These are phyloP conservation scores for Lasiodiplodia theobromae DNA, from an alignment of 2,329 filamentous ascomycete species.

Conservation along the genomic window DNA sequence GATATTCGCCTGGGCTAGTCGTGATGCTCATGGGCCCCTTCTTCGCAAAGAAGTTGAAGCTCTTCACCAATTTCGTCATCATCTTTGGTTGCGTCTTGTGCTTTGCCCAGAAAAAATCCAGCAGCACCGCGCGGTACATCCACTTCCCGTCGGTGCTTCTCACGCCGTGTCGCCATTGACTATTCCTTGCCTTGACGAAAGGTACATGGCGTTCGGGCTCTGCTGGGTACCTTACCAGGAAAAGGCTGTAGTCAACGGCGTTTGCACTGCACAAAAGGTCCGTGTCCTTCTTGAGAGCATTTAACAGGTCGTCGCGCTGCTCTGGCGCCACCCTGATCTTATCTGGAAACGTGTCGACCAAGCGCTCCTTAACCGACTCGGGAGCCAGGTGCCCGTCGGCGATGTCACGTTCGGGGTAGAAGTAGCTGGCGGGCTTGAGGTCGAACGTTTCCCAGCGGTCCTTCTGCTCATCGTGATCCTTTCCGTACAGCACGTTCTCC, in stretches of 20 bases:
- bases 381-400: slow-evolving; percentile 68
- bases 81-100: slow-evolving; percentile 71
- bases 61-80: slow-evolving; percentile 70
- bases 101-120: slow-evolving; percentile 83
- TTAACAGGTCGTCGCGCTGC: slow-evolving; percentile 64
- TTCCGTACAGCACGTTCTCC: slow-evolving; percentile 75
- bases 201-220: slow-evolving; percentile 40
- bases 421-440: slow-evolving; percentile 76
- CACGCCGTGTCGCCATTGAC: slow-evolving; percentile 68
- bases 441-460: slow-evolving; percentile 74
- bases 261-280: slow-evolving; percentile 67
- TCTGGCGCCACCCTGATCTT: slow-evolving; percentile 65
- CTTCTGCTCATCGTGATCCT: slow-evolving; percentile 52
- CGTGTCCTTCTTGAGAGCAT: slow-evolving; percentile 67
- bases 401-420: slow-evolving; percentile 77
- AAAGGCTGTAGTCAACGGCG: slow-evolving; percentile 78
- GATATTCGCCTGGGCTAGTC: slow-evolving; percentile 72
- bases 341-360: slow-evolving; percentile 73
- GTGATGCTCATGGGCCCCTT: slow-evolving; percentile 79
- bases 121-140: slow-evolving; percentile 70
- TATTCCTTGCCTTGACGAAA: slow-evolving; percentile 32
- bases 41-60: slow-evolving; percentile 68
- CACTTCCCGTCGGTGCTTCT: slow-evolving; percentile 68
- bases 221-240: slow-evolving; percentile 66
- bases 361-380: slow-evolving; percentile 68